Base-by-base conservation (phyloP, 2,329 filamentous ascomycete species). In the Pseudogymnoascus destructans region DNA sequence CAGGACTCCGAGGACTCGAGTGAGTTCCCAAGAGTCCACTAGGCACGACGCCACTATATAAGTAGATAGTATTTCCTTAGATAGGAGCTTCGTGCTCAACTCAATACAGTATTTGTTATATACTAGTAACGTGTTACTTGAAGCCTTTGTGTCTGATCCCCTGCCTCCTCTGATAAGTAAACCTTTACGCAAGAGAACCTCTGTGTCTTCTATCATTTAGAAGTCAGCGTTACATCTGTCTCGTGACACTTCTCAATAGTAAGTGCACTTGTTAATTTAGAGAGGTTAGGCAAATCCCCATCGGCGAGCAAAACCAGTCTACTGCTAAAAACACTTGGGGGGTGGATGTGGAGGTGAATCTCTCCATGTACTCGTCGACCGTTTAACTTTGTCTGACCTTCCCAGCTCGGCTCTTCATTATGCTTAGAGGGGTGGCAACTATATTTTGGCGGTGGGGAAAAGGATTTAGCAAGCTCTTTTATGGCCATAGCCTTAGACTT, bases 391-490 rank as follows among this genome's bases (percentile, higher is more conserved):
- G 54, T 58, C 19, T 58, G 38, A 32, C 55, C 49, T 23, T 38
- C 54, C 40, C 15, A 59, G 38, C 58, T 58, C 15, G 33, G 54
- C 36, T 58, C 27, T 36, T 60, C 35, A 27, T 59, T 15, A 58
- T 57, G 9, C 57, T 61, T n/a, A 21, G 42, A 40, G 4, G 33
- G 33, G 38, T 60, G 49, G 60, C 49, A 55, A 27, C 58, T 60
- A 40, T 61, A 61, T 49, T 57, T 60, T n/a, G 54, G 58, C 35
- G 52, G 58, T 15, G 54, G 58, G 54, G 61, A 63, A 55, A 61
- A 61, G n/a, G 58, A 60, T 56, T 61, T 60, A 36, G 58, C 58
- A 10, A 63, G 32, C 46, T 63, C 61, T 63, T 60, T 63, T 7
- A 63, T 60, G 30, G 60, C 58, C 54, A 61, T 57, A 10, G 58